Base-by-base conservation (phyloP, 2,329 filamentous ascomycete genomes). In the Ceratocystiopsis minuta region DNA sequence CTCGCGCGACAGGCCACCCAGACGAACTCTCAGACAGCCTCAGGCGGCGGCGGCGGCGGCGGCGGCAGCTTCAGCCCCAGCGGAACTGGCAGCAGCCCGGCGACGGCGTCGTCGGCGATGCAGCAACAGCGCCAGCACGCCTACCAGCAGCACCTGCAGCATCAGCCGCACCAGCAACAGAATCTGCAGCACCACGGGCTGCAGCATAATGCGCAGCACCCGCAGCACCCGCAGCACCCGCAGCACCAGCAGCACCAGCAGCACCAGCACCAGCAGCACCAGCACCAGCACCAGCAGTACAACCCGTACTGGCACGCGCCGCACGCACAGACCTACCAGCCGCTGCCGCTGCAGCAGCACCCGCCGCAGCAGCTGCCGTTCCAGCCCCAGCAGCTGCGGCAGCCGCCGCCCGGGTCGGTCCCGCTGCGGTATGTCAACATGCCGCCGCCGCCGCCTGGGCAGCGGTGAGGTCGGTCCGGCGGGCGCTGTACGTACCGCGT, bases 1-100 rank as follows among this genome's bases (percentile, higher is more conserved):
- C 56, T 53, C 48, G 56, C 58, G 33, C 59, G 62, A 18, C 56
- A 54, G 38, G 54, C 57, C 36, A 49, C 60, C 48, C 55, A 58
- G 32, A 53, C 5, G 2, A 6, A 6, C 24, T 10, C 24, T 57
- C 15, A 39, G 40, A 42, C 38, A 42, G 38, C 36, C 4, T 3
- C 32, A 10, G 32, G 13, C 2, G 32, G 32, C 13, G 13, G 32
- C 11, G 11, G 32, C 13, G 13, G 32, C 11, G 32, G 15, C 4
- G 13, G 13, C 13, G 13, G 10, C 32, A 12, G 32, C 32, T 6
- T 12, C 24, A 31, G 24, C 24, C 24, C 24, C 6, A 4, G 32
- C 7, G 13, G 28, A 24, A 16, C 31, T 1, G 33, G 34, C n/a
- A 42, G 20, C 16, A 24, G 14, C 33, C 38, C 11, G 31, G 28